These are phyloP conservation scores for Iberis pinnata DNA, from an alignment of 345 rosid species.

Conservation along the genomic window DNA sequence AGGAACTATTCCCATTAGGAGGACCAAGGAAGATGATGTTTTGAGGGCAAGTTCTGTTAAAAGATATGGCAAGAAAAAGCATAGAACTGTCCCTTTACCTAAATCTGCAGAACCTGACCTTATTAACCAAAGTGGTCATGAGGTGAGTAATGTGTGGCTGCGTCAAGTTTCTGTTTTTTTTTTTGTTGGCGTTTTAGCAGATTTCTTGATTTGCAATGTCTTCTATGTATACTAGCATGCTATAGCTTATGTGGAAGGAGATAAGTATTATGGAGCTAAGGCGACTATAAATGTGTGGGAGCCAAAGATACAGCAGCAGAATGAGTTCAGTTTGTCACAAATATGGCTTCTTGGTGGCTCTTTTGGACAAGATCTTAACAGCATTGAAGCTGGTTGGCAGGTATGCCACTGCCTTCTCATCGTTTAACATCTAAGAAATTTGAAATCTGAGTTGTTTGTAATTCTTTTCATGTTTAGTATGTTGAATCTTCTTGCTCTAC, in stretches of 20 bases:
- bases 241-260: slow-evolving; percentile 92
- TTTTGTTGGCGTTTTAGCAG: too few relatives aligned
- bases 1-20: slow-evolving; percentile 60
- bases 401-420: slow-evolving; percentile 23
- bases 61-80: slow-evolving; percentile 79
- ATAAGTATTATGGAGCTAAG: slow-evolving; percentile 80
- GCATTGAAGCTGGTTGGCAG: slow-evolving; percentile 99
- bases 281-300: slow-evolving; percentile 98
- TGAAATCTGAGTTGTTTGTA: neutral
- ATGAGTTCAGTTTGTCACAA: slow-evolving; percentile 96
- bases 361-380: slow-evolving; percentile 95
- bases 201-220: slow-evolving; percentile 19
- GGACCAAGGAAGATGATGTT: slow-evolving; percentile 59
- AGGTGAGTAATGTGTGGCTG: slow-evolving; percentile 33
- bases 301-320: slow-evolving; percentile 79
- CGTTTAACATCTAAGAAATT: neutral
- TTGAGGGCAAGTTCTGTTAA: slow-evolving; percentile 65
- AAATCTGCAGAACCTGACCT: slow-evolving; percentile 83
- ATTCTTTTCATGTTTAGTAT: neutral
- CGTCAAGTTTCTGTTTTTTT: neutral
- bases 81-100: slow-evolving; percentile 64
- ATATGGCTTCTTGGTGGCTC: slow-evolving; percentile 96
- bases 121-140: slow-evolving; percentile 81
- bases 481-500: neutral
- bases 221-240: slow-evolving; percentile 49